Evolutionary conservation across 805 yeast genomes (phyloP).

Genomic region (Deakozyma indianensis): DNA sequence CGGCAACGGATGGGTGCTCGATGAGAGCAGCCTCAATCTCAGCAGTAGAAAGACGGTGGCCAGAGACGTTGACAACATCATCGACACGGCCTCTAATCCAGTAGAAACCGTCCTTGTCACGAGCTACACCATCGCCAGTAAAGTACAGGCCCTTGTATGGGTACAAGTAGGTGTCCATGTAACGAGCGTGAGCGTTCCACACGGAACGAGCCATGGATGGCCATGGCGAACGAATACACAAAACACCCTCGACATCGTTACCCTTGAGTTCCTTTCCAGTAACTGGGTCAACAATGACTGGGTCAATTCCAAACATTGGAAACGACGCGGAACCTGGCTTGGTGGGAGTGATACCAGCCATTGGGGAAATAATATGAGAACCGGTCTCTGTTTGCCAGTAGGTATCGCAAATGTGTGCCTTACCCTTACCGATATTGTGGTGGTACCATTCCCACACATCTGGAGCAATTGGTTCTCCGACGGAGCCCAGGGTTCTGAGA

Average conservation of each 20-base stretch:
- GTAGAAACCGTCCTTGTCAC: slow-evolving; percentile 71
- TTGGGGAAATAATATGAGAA: slow-evolving; percentile 62
- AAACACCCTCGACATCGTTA: slow-evolving; percentile 66
- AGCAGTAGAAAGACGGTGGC: slow-evolving; percentile 79
- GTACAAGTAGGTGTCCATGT: slow-evolving; percentile 64
- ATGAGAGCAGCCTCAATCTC: slow-evolving; percentile 75
- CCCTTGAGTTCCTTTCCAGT: slow-evolving; percentile 55
- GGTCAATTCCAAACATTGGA: slow-evolving; percentile 72
- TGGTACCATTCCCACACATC: slow-evolving; percentile 96
- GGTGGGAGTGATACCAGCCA: slow-evolving; percentile 63
- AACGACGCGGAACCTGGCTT: slow-evolving; percentile 79
- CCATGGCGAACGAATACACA: slow-evolving; percentile 62
- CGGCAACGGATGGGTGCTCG: slow-evolving; percentile 58
- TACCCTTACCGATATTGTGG: slow-evolving; percentile 70
- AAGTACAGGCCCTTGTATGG: slow-evolving; percentile 75
- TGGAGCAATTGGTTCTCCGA: slow-evolving; percentile 93
- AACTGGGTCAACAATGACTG: slow-evolving; percentile 61
- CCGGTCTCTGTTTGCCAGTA: slow-evolving; percentile 89
- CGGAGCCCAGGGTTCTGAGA: slow-evolving; percentile 79
- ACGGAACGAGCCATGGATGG: slow-evolving; percentile 78
- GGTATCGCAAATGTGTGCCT: slow-evolving; percentile 69
- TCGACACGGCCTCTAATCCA: slow-evolving; percentile 83
- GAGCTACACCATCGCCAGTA: slow-evolving; percentile 84
- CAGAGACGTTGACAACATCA: slow-evolving; percentile 78
- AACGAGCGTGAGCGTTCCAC: slow-evolving; percentile 63